Conservation (phyloP, 2,329 filamentous ascomycete genomes). For the Pseudogymnoascus sp. region DNA sequence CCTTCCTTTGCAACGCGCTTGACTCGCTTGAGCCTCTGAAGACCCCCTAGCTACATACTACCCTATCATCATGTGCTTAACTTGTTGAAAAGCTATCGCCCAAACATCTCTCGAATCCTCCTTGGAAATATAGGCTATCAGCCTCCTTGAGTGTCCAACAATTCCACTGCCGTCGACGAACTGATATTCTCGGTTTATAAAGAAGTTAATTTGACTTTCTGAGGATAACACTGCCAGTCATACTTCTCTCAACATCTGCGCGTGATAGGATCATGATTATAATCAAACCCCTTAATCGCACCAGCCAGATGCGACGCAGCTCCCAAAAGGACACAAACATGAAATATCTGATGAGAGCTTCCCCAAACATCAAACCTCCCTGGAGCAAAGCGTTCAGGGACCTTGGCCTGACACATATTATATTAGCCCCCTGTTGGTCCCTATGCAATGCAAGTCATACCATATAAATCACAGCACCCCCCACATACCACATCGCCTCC, state of each 20-base stretch:
- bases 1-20: neutral
- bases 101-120: neutral
- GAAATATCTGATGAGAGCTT: neutral
- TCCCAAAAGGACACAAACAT: neutral
- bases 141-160: neutral
- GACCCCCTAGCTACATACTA: neutral
- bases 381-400: neutral
- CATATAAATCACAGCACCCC: neutral
- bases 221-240: neutral
- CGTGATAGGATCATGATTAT: neutral
- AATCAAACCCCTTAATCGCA: neutral
- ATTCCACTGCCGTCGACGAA: neutral
- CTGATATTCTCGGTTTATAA: neutral
- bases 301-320: neutral
- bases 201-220: neutral
- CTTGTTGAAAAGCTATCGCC: neutral
- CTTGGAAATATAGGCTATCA: neutral
- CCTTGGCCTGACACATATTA: neutral
- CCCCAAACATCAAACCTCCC: neutral
- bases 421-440: neutral
- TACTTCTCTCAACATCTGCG: slow-evolving; percentile 5
- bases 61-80: neutral
- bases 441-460: neutral
- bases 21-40: neutral
- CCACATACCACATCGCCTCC: neutral